A percentile compares a stretch with the other conserved stretches of the same genome.
Conservation (phyloP, 495 filamentous ascomycete species). For the Cercophora scortea region DNA sequence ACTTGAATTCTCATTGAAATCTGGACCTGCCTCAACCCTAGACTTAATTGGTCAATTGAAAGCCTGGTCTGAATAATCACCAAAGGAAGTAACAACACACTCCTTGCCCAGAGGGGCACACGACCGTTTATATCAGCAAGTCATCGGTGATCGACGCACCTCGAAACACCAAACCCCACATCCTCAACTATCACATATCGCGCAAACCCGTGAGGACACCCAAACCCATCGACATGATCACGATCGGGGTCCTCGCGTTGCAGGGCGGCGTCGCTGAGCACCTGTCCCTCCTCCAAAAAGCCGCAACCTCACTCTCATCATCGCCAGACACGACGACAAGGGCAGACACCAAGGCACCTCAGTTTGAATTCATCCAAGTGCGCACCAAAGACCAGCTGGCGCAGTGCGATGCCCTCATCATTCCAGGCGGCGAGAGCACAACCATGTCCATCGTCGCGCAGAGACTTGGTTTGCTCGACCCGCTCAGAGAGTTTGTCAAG, state of each 20-base stretch:
- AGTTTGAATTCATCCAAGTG: constrained; percentile 64
- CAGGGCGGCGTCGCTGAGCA: constrained; percentile 95
- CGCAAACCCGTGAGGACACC: too few relatives aligned
- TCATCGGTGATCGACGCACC: too few relatives aligned
- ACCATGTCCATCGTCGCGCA: constrained; percentile 84
- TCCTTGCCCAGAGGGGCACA: too few relatives aligned
- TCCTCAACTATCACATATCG: too few relatives aligned
- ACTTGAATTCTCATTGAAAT: too few relatives aligned
- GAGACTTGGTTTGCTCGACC: constrained; percentile 72
- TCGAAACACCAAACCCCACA: too few relatives aligned
- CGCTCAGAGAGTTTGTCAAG: constrained; percentile 90
- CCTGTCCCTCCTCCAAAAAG: constrained; percentile 63
- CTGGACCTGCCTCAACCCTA: too few relatives aligned
- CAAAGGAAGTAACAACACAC: too few relatives aligned
- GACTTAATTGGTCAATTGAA: too few relatives aligned
- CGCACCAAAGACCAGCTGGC: constrained; percentile 65
- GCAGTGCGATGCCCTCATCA: constrained; percentile 71
- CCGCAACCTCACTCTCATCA: constrained; percentile 29
- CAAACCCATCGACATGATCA: constrained; percentile 27
- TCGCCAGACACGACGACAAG: background rate
- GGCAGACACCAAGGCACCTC: constrained; percentile 3
- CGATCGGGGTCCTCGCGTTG: constrained; percentile 80
- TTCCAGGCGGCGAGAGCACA: constrained; percentile 93
- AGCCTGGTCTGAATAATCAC: too few relatives aligned
- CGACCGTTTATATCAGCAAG: too few relatives aligned